Evolutionary conservation across 352 stramenopile genomes (phyloP).

Genomic region (Aphanomyces stellatus): DNA sequence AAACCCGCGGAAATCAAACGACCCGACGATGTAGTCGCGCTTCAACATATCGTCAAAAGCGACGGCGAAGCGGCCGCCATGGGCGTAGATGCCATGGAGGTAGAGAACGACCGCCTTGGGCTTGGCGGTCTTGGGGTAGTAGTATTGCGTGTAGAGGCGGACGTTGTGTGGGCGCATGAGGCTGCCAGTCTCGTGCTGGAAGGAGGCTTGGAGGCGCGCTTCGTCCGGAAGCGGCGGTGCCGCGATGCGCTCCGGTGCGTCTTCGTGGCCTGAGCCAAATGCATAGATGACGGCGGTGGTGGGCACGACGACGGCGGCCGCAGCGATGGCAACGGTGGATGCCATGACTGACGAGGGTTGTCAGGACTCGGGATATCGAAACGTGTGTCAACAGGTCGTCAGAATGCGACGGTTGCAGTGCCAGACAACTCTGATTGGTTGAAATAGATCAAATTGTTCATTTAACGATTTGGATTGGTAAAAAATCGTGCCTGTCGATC

Average conservation of each 20-base stretch:
- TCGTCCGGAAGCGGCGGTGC: neutral
- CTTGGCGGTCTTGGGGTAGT: neutral
- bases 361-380: no score
- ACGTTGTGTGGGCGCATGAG: neutral
- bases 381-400: no score
- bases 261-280: constrained; percentile 3
- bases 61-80: constrained; percentile 58
- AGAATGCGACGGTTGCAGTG: no score
- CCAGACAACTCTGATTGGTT: no score
- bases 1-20: constrained; percentile 65
- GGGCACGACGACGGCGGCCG: no score
- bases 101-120: constrained; percentile 46
- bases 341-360: no score
- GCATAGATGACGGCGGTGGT: neutral
- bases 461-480: no score
- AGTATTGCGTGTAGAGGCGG: constrained; percentile 9
- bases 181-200: neutral
- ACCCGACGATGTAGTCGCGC: constrained; percentile 52
- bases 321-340: no score
- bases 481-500: no score
- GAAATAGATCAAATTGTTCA: no score
- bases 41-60: constrained; percentile 63
- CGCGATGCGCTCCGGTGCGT: neutral
- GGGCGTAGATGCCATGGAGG: constrained; percentile 64
- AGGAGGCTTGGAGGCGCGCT: neutral